These are phyloP conservation scores for Purpureocillium takamizusanense DNA, from an alignment of 2,329 filamentous ascomycete genomes.

Conservation along the genomic window DNA sequence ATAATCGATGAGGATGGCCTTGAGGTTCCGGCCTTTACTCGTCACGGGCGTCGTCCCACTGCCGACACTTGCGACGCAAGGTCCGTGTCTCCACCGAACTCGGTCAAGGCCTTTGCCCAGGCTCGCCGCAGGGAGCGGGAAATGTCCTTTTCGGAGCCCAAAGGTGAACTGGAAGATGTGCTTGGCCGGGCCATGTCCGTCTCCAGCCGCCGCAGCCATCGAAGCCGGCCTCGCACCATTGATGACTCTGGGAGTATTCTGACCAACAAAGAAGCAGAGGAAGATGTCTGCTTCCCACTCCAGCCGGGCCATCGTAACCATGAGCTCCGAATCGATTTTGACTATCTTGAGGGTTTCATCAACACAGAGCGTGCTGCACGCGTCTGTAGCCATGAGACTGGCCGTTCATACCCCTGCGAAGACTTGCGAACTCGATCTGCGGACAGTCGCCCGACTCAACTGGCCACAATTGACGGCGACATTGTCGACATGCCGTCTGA, in stretches of 20 bases:
- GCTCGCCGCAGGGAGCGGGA: constrained; percentile 78
- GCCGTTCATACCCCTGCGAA: constrained; percentile 24
- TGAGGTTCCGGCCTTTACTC: constrained; percentile 32
- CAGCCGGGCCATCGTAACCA: constrained; percentile 57
- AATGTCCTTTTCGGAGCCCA: constrained; percentile 43
- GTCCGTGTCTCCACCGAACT: constrained; percentile 84
- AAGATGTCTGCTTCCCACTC: constrained; percentile 84
- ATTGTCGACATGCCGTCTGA: constrained; percentile 44
- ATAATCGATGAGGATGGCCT: constrained; percentile 65
- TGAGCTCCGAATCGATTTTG: constrained; percentile 80
- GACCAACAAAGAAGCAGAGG: constrained; percentile 65
- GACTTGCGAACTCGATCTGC: constrained; percentile 20
- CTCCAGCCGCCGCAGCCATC: constrained; percentile 51
- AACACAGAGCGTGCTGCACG: constrained; percentile 45
- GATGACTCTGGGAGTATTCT: constrained; percentile 53
- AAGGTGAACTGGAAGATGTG: constrained; percentile 30
- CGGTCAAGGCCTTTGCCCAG: constrained; percentile 93
- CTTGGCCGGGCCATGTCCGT: constrained; percentile 65
- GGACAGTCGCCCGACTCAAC: constrained; percentile 20
- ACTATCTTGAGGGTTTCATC: constrained; percentile 89
- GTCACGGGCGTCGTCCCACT: constrained; percentile 44
- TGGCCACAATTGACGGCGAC: constrained; percentile 47
- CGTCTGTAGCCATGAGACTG: constrained; percentile 39
- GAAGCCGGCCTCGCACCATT: constrained; percentile 49
- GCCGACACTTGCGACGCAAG: constrained; percentile 50